Evolutionary conservation across 768 basidiomycete genomes (phyloP).

Genomic region (Naganishia vishniacii): DNA sequence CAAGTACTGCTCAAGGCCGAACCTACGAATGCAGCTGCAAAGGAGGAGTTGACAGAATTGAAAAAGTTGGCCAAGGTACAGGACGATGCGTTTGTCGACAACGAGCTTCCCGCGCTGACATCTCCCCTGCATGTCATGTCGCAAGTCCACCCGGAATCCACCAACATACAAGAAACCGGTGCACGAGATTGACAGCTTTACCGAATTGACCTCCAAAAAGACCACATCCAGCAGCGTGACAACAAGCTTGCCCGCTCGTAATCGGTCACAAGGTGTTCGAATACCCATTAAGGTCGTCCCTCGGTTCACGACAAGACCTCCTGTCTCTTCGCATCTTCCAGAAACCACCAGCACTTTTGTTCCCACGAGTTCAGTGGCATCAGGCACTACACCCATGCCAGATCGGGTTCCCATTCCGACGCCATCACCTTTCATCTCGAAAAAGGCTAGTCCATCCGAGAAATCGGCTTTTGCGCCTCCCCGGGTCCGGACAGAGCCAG

Average conservation of each 20-base stretch:
- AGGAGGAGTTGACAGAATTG: constrained; percentile 60
- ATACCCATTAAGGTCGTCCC: constrained; percentile 23
- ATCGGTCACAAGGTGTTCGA: constrained; percentile 5
- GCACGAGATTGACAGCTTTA: not conserved
- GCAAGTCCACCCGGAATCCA: not conserved
- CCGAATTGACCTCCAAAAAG: not conserved
- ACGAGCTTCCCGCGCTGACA: not conserved
- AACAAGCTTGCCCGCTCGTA: not conserved
- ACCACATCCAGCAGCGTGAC: not conserved
- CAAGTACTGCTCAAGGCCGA: constrained; percentile 59
- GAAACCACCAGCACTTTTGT: not conserved
- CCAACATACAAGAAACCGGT: constrained; percentile 3
- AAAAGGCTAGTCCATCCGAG: not conserved
- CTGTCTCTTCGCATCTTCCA: not conserved
- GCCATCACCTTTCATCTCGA: not conserved
- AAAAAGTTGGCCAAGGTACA: constrained; percentile 37
- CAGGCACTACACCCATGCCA: not conserved
- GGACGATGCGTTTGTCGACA: not conserved
- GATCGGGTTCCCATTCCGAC: not conserved
- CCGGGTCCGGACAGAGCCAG: not conserved
- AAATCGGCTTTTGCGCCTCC: not conserved
- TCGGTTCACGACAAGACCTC: constrained; percentile 15
- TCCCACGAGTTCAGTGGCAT: not conserved
- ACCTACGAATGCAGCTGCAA: constrained; percentile 60
- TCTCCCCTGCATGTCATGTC: not conserved